These are phyloP conservation scores for Diaporthe velutina DNA, from an alignment of 2,329 filamentous ascomycete genomes.

Conservation along the genomic window DNA sequence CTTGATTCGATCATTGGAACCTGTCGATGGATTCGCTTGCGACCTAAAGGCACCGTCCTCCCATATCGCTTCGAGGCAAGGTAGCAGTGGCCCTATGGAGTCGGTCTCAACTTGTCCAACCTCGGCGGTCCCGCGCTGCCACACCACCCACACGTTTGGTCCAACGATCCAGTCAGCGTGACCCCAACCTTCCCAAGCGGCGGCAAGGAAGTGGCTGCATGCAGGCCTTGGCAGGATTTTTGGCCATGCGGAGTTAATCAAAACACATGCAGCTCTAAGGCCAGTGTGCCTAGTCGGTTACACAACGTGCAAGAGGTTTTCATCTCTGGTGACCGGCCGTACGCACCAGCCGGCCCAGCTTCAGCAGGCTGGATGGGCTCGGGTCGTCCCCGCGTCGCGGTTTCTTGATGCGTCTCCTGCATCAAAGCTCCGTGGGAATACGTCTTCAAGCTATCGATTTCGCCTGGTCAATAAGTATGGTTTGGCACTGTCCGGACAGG, in stretches of 20 bases:
- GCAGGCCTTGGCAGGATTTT: slow-evolving; percentile 28
- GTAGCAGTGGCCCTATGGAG: slow-evolving; percentile 16
- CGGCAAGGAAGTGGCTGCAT: slow-evolving; percentile 22
- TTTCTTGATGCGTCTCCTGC: neutral
- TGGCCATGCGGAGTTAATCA: slow-evolving; percentile 32
- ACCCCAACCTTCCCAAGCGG: slow-evolving; percentile 10
- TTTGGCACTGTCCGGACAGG: neutral
- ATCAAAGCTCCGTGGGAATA: neutral
- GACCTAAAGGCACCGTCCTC: neutral
- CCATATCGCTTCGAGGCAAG: slow-evolving; percentile 17
- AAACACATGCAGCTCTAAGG: slow-evolving; percentile 12
- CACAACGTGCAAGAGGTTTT: slow-evolving; percentile 26
- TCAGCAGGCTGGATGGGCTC: neutral
- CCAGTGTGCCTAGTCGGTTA: slow-evolving; percentile 21
- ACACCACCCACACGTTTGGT: slow-evolving; percentile 17
- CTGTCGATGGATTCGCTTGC: slow-evolving; percentile 3
- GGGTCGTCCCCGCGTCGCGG: neutral
- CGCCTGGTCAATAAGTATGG: neutral
- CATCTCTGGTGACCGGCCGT: slow-evolving; percentile 24
- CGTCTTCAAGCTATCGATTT: neutral
- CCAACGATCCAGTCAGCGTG: slow-evolving; percentile 19
- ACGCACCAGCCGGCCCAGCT: slow-evolving; percentile 20
- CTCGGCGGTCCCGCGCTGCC: slow-evolving; percentile 19
- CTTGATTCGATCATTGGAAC: neutral
- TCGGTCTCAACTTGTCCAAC: slow-evolving; percentile 21